Evolutionary conservation across 192 early-diverging fungal species (phyloP), one percentile per base, ranked within the genome.

Genomic region (Entrophospora sp.): DNA sequence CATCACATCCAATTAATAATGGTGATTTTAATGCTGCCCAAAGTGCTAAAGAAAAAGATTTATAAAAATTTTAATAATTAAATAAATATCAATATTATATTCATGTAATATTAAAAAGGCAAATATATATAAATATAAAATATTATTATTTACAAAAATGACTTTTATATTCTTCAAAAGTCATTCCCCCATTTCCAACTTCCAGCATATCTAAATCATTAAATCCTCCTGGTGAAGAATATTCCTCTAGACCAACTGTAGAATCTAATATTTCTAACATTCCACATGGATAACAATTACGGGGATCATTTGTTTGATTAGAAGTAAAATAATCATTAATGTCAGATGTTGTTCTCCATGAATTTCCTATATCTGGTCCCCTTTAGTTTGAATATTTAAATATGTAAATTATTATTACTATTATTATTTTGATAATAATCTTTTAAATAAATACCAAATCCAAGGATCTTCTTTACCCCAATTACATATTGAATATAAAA

Each of bases 11-110:
- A 31, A 86, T 73, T 46, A 86, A 73, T 22, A 86, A 61, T 1
- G 85, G 85, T 7, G 73, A 66, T 58, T 83, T 84, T 71, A 84
- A 73, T 27, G 77, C 77, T 8, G 78, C 63, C 85, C 85, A 86
- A 13, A 81, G 55, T 3, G 56, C 65, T 56, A 32, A 7, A 49
- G 5, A 24, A 24, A n/a, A n/a, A 49, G 20, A 24, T n/a, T 5
- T 7, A 24, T 10, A n/a, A 14, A 20, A 20, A 7, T 49, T 49
- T 5, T n/a, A n/a, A n/a, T 5, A n/a, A 22, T 20, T 20, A 6
- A 24, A n/a, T 7, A 20, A n/a, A 7, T 49, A 22, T 49, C 14
- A 40, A 6, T 14, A 14, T 40, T 40, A 40, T 40, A 40, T 40
- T 40, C 6, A 40, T 9, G 6, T 40, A 40, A 40, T n/a, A 40